Evolutionary conservation across 176 grass and related monocot species (phyloP).

Genomic region (Aegilops speltoides): DNA sequence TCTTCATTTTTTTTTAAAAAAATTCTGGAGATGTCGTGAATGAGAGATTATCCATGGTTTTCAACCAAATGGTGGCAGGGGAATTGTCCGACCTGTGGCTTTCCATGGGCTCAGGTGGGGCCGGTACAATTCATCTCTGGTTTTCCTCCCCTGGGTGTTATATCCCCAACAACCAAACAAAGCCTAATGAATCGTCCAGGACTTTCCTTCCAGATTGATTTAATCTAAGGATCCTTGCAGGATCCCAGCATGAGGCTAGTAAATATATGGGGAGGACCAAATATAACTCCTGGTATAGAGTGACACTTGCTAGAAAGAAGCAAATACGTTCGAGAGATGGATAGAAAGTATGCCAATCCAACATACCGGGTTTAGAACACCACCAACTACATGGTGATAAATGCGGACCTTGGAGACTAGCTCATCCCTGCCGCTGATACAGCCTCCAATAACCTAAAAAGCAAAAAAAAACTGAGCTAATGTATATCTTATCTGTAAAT

Average conservation of each 20-base stretch:
- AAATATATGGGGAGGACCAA: neutral
- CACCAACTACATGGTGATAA: conserved; percentile 91
- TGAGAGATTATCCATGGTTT: neutral
- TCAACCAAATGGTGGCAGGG: too few species aligned
- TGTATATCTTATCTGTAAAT: neutral
- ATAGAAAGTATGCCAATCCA: neutral
- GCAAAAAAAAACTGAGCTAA: neutral
- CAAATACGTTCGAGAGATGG: neutral
- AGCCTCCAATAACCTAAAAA: conserved; percentile 75
- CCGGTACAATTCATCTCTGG: neutral
- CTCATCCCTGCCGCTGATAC: conserved; percentile 71
- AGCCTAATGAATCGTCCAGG: neutral
- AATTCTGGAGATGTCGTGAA: neutral
- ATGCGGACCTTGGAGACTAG: conserved; percentile 69
- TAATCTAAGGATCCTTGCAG: neutral
- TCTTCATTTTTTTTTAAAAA: neutral
- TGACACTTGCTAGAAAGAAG: neutral
- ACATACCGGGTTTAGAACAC: conserved; percentile 85
- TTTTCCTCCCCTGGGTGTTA: neutral
- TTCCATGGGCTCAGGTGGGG: neutral
- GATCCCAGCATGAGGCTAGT: neutral
- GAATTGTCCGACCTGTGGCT: too few species aligned
- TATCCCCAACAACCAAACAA: neutral
- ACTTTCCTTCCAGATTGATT: neutral
- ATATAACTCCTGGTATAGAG: neutral